A percentile compares a stretch with the other conserved stretches of the same genome.
These are phyloP conservation scores for Pleurotus djamor DNA, from an alignment of 768 basidiomycete genomes.

Conservation along the genomic window DNA sequence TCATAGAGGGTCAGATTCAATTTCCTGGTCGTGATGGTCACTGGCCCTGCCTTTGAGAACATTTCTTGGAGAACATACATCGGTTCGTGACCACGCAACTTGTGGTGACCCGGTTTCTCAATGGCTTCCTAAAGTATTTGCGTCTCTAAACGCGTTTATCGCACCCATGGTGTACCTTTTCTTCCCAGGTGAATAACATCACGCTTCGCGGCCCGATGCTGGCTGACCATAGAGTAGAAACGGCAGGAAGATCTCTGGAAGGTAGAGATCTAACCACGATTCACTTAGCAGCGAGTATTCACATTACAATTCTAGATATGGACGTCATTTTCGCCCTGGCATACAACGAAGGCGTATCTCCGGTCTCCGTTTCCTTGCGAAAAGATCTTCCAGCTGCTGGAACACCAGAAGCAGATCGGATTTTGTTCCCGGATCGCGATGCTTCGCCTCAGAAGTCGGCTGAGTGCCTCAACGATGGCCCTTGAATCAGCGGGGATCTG, in stretches of 20 bases:
- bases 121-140: conserved; percentile 36
- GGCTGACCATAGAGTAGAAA: conserved; percentile 28
- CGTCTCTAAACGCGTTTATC: conserved; percentile 53
- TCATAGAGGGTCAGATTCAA: conserved; percentile 33
- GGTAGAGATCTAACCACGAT: conserved; percentile 18
- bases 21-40: conserved; percentile 60
- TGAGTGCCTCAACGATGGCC: conserved; percentile 9
- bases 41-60: conserved; percentile 55
- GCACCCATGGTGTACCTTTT: conserved; percentile 57
- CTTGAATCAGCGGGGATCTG: no score
- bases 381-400: conserved; percentile 40
- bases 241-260: conserved; percentile 56
- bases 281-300: background rate
- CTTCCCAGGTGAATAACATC: conserved; percentile 35
- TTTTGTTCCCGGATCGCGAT: conserved; percentile 28
- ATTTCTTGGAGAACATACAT: conserved; percentile 64
- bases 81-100: conserved; percentile 19
- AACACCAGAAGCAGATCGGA: conserved; percentile 40
- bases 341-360: conserved; percentile 39
- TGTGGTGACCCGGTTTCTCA: background rate
- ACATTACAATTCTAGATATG: conserved; percentile 28
- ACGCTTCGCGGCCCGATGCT: background rate
- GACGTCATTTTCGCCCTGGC: conserved; percentile 46
- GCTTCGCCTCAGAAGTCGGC: conserved; percentile 41
- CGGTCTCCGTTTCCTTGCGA: conserved; percentile 20